phyloP scores from a whole-genome alignment of 208 protist species.

The Leishmania martiniquensis region DNA sequence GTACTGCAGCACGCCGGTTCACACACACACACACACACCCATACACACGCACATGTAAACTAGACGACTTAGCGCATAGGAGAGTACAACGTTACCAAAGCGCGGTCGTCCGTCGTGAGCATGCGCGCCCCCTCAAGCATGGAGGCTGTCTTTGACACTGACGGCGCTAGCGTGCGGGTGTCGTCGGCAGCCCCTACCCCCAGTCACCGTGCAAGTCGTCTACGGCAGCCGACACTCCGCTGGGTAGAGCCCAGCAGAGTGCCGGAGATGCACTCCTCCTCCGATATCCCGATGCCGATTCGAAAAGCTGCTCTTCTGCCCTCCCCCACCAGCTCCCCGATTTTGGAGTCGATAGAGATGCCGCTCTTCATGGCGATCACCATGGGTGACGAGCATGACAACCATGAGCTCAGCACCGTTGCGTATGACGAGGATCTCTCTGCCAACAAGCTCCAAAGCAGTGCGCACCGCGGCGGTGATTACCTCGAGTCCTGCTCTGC shows the following conservation, averaged over 20 bases:
- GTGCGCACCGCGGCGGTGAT: background rate
- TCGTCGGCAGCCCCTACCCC: background rate
- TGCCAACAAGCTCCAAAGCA: background rate
- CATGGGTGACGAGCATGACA: background rate
- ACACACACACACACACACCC: background rate
- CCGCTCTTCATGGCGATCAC: background rate
- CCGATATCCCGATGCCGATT: background rate
- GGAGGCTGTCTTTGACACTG: background rate
- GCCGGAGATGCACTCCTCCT: background rate
- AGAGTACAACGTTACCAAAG: background rate
- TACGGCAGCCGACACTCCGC: background rate
- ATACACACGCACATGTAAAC: background rate
- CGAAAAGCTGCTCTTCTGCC: background rate
- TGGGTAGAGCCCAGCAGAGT: background rate
- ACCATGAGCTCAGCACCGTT: background rate
- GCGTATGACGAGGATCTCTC: background rate
- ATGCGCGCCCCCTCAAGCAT: background rate
- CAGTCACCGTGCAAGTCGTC: background rate
- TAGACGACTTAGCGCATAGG: background rate
- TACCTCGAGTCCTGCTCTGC: background rate
- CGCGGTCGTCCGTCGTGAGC: background rate
- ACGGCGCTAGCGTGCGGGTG: background rate
- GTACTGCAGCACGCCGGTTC: background rate
- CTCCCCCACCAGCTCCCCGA: background rate
- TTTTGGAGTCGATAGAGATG: background rate